Percentiles rank a stretch among this genome's conserved stretches.
These are phyloP conservation scores for Ramularia collo-cygni DNA, from an alignment of 2,329 filamentous ascomycete genomes.

Conservation along the genomic window DNA sequence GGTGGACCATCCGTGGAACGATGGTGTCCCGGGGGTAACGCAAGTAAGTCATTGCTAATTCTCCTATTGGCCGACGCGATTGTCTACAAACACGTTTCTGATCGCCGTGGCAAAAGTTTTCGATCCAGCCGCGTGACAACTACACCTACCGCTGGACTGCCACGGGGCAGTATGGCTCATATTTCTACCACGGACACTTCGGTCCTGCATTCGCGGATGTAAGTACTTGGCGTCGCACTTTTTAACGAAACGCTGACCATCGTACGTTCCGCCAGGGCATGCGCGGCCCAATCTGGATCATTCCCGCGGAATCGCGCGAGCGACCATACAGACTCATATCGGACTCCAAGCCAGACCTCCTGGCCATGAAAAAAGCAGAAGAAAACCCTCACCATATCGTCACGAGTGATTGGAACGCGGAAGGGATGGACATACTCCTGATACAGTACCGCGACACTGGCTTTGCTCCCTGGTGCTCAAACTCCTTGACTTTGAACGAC, in stretches of 20 bases:
- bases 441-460: slow-evolving; percentile 13
- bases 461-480: slow-evolving; percentile 11
- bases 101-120: slow-evolving; percentile 8
- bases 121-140: slow-evolving; percentile 13
- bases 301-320: slow-evolving; percentile 10
- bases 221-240: neutral
- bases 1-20: slow-evolving; percentile 2
- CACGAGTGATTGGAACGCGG: slow-evolving; percentile 3
- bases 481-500: slow-evolving; percentile 12
- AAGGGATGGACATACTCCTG: slow-evolving; percentile 7
- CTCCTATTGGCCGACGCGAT: neutral
- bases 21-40: slow-evolving; percentile 17
- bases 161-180: slow-evolving; percentile 11
- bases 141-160: slow-evolving; percentile 17
- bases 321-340: slow-evolving; percentile 13
- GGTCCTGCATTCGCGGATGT: slow-evolving; percentile 14
- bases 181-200: slow-evolving; percentile 18
- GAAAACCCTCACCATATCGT: slow-evolving; percentile 9
- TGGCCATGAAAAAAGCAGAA: slow-evolving; percentile 12
- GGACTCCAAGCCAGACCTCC: slow-evolving; percentile 6
- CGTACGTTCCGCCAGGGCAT: neutral
- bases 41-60: neutral
- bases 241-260: neutral
- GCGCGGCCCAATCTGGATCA: slow-evolving; percentile 15
- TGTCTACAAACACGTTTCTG: neutral